A percentile compares a stretch with the other conserved stretches of the same genome.
phyloP scores from a whole-genome alignment of 176 grass and related monocot genomes.

The Eremochloa ophiuroides region DNA sequence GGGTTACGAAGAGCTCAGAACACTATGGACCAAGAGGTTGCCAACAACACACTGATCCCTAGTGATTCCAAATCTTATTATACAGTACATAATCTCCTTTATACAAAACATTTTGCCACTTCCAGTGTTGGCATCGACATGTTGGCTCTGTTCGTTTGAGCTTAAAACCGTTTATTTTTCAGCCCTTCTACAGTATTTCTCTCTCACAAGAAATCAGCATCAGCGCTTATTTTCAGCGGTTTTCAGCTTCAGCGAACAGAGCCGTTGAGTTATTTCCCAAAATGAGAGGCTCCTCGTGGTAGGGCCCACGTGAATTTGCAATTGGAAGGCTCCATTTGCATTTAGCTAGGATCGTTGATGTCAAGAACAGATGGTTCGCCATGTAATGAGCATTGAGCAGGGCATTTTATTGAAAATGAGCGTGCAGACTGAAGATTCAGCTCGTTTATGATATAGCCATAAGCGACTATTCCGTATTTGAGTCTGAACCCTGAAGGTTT shows the following conservation, averaged over 20 bases:
- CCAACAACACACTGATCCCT: background rate
- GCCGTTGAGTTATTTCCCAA: background rate
- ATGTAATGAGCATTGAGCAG: background rate
- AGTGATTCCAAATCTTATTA: background rate
- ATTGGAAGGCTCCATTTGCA: background rate
- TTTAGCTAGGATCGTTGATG: background rate
- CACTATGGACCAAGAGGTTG: constrained; percentile 12
- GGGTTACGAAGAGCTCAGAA: background rate
- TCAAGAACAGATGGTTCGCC: background rate
- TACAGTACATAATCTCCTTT: background rate
- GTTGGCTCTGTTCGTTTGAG: no score
- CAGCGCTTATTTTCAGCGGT: no score
- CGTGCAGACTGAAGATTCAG: background rate
- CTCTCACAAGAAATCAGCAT: no score
- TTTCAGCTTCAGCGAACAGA: no score
- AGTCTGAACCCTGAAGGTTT: background rate
- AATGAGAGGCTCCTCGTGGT: background rate
- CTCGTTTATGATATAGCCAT: background rate
- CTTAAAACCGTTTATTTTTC: no score
- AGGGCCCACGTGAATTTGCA: background rate
- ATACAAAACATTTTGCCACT: background rate
- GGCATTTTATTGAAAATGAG: background rate
- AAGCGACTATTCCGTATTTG: background rate
- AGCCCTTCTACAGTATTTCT: no score
- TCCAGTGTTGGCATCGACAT: background rate